Percentiles rank a stretch among this genome's conserved stretches.
Evolutionary conservation across 306 rosid genomes (phyloP).

Genomic region (Sphenostylis stenocarpa): DNA sequence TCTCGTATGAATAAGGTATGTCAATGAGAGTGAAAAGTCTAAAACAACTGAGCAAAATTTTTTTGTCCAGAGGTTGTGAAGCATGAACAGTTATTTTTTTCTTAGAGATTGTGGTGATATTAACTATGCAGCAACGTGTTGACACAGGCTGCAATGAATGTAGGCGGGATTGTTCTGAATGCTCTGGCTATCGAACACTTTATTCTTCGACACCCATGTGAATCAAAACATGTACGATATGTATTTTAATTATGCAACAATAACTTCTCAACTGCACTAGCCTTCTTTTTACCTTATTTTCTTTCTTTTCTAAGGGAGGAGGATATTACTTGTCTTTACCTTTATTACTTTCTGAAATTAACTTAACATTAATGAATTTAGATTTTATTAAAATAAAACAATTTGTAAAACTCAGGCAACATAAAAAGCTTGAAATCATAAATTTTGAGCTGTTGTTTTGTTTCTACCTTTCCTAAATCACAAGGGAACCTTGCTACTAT

Average conservation of each 20-base stretch:
- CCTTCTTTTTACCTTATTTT: neutral
- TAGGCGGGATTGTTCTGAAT: conserved; percentile 85
- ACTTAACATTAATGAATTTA: neutral
- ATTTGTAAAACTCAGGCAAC: neutral
- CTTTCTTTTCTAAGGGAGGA: neutral
- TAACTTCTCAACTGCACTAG: neutral
- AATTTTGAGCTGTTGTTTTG: neutral
- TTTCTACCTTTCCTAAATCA: neutral
- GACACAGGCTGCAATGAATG: conserved; percentile 75
- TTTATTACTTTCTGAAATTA: neutral
- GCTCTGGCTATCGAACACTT: conserved; percentile 95
- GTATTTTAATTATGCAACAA: neutral
- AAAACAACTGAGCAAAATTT: neutral
- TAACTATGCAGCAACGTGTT: conserved; percentile 7
- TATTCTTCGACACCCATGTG: conserved; percentile 76
- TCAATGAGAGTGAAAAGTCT: neutral
- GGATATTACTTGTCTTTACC: neutral
- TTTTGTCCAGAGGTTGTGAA: neutral
- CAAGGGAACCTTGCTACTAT: neutral
- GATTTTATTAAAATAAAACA: neutral
- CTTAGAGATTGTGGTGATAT: conserved; percentile 5
- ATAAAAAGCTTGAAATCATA: neutral
- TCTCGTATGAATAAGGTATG: conserved; percentile 82
- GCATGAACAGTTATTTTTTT: neutral
- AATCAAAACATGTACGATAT: conserved; percentile 62